Conservation (phyloP, 495 filamentous ascomycete genomes). For the Neurospora sp. region DNA sequence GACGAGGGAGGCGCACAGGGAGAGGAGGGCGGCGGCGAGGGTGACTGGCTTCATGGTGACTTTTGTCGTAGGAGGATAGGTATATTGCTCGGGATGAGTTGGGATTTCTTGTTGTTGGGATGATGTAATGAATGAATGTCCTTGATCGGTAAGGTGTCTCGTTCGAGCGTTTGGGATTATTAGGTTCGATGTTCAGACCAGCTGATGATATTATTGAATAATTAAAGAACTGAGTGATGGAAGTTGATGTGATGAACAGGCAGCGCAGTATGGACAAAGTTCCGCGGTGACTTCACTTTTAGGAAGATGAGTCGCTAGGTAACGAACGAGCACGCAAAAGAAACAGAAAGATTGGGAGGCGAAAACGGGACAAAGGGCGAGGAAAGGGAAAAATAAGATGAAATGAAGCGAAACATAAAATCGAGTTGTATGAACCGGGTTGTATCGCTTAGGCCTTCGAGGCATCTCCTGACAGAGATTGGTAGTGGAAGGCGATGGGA, state of each 20-base stretch:
- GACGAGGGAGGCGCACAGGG: constrained; percentile 33
- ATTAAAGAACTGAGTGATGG: neutral
- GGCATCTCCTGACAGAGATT: neutral
- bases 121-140: neutral
- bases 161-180: neutral
- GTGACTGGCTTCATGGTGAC: constrained; percentile 28
- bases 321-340: neutral
- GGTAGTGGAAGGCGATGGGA: neutral
- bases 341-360: neutral
- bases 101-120: neutral
- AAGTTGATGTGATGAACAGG: neutral
- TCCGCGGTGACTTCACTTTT: neutral
- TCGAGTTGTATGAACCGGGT: neutral
- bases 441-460: neutral
- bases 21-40: constrained; percentile 21
- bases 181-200: neutral
- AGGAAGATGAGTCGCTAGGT: neutral
- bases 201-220: neutral
- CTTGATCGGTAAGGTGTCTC: neutral
- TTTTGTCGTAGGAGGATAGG: neutral
- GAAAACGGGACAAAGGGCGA: neutral
- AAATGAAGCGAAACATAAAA: neutral
- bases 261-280: neutral
- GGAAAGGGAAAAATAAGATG: neutral
- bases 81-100: neutral